These are phyloP conservation scores for Coemansia sp. DNA, from an alignment of 192 early-diverging fungal genomes.

Conservation along the genomic window DNA sequence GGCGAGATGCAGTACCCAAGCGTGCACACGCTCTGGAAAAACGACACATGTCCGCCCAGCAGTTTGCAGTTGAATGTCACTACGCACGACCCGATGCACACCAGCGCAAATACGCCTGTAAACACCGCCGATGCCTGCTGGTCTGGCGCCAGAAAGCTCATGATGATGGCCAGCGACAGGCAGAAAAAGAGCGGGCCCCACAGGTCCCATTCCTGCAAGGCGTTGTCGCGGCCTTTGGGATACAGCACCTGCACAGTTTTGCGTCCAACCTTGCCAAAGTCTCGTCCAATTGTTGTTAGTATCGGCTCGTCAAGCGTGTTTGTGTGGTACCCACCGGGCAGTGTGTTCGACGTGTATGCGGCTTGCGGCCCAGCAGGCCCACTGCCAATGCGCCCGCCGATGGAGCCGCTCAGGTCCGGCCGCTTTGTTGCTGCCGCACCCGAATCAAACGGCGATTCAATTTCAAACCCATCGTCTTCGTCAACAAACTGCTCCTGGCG, in stretches of 20 bases:
- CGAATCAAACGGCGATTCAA: constrained; percentile 36
- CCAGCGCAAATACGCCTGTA: constrained; percentile 90
- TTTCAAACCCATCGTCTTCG: constrained; percentile 44
- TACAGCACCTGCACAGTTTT: constrained; percentile 47
- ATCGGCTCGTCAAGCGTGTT: constrained; percentile 97
- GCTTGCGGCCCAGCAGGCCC: constrained; percentile 31
- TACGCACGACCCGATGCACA: constrained; percentile 91
- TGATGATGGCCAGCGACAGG: constrained; percentile 79
- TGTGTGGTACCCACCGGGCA: constrained; percentile 53
- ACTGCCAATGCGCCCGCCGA: constrained; percentile 43
- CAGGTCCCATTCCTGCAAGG: constrained; percentile 73
- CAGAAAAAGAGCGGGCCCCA: constrained; percentile 98
- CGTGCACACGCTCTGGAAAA: constrained; percentile 95
- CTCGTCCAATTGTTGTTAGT: constrained; percentile 77
- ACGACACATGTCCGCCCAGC: constrained; percentile 90
- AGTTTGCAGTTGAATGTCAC: constrained; percentile 96
- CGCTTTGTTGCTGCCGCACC: constrained; percentile 16
- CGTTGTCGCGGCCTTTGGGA: constrained; percentile 44
- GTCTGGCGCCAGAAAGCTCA: constrained; percentile 74
- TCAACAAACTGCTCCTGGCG: constrained; percentile 49
- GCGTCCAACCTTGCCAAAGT: constrained; percentile 44
- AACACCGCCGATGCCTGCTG: constrained; percentile 86
- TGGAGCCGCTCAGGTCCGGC: constrained; percentile 50
- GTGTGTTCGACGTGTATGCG: constrained; percentile 34
- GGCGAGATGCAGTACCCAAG: constrained; percentile 98